Conservation (phyloP, 768 basidiomycete species). For the Russula sp. region DNA sequence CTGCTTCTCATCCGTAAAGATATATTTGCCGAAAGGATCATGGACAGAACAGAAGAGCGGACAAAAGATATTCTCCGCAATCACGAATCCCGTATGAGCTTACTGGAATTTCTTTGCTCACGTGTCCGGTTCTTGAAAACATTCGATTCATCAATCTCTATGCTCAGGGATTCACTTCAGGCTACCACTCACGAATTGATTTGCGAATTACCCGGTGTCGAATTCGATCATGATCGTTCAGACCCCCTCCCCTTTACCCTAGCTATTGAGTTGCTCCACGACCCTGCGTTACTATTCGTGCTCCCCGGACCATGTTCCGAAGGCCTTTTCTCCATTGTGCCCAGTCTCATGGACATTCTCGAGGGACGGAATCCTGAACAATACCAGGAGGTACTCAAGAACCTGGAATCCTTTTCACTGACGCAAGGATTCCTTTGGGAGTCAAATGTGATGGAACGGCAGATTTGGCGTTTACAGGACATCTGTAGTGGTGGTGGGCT, state of each 20-base stretch:
- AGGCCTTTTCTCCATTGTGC: too few relatives aligned
- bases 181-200: neutral
- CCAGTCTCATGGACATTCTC: neutral
- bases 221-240: neutral
- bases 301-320: neutral
- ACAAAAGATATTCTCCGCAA: too few relatives aligned
- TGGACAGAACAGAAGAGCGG: too few relatives aligned
- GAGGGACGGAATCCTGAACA: too few relatives aligned
- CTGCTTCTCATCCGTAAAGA: too few relatives aligned
- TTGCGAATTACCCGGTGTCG: neutral
- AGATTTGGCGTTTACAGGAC: neutral
- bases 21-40: too few relatives aligned
- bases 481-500: neutral
- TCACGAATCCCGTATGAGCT: too few relatives aligned
- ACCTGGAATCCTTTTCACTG: neutral
- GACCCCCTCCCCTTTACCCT: neutral
- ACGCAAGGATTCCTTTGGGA: too few relatives aligned
- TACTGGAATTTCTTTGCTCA: too few relatives aligned
- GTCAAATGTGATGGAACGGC: neutral
- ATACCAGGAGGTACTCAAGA: neutral
- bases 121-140: too few relatives aligned
- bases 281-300: neutral
- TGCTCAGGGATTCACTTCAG: too few relatives aligned
- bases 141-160: too few relatives aligned
- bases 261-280: neutral